These are phyloP conservation scores for Agaricus blazei DNA, from an alignment of 768 basidiomycete species.

Conservation along the genomic window DNA sequence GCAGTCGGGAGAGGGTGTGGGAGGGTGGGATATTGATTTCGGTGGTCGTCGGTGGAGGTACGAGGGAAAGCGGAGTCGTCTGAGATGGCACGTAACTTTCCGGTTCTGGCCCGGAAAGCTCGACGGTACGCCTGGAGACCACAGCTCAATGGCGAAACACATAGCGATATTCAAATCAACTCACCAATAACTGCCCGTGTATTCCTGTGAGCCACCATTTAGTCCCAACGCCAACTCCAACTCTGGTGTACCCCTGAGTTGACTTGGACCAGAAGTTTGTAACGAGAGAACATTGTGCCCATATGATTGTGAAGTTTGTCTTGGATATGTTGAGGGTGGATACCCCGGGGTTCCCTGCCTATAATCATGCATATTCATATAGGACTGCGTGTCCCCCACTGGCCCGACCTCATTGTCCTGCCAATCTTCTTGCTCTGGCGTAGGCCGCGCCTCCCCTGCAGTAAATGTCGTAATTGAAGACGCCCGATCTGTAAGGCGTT, in stretches of 20 bases:
- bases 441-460: neutral
- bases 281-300: neutral
- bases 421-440: constrained; percentile 1
- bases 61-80: neutral
- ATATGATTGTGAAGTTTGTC: neutral
- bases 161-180: neutral
- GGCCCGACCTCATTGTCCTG: neutral
- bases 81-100: constrained; percentile 7
- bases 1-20: constrained; percentile 18
- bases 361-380: neutral
- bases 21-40: constrained; percentile 21
- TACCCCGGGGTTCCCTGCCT: neutral
- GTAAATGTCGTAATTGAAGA: neutral
- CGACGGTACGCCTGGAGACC: constrained; percentile 13
- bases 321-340: neutral
- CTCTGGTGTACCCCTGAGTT: neutral
- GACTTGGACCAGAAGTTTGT: neutral
- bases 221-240: constrained; percentile 2
- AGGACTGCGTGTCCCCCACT: neutral
- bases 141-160: neutral
- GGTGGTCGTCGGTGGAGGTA: constrained; percentile 6
- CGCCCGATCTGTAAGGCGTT: constrained; percentile 2
- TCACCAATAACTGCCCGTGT: constrained; percentile 14
- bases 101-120: constrained; percentile 9
- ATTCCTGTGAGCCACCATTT: neutral